A percentile compares a stretch with the other conserved stretches of the same genome.
Evolutionary conservation across 192 early-diverging fungal genomes (phyloP).

Genomic region (Entrophospora sp.): DNA sequence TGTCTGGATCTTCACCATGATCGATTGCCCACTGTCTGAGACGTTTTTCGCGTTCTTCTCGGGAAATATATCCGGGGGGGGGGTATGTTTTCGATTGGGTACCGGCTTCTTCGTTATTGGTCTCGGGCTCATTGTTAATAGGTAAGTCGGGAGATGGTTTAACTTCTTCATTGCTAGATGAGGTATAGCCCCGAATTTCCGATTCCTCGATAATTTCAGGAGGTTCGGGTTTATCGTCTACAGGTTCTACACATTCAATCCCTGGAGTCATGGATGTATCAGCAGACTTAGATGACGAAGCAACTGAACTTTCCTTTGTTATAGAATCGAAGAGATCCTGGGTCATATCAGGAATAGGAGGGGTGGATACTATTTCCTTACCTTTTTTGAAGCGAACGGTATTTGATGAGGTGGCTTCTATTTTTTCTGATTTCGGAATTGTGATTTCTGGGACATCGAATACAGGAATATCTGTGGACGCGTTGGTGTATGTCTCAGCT

Average conservation of each 20-base stretch:
- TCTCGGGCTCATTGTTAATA: no score
- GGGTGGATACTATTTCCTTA: conserved; percentile 2
- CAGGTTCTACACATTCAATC: no score
- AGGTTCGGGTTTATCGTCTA: no score
- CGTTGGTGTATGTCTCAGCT: not conserved
- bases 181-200: no score
- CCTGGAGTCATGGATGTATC: no score
- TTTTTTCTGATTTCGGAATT: not conserved
- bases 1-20: not conserved
- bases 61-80: not conserved
- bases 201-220: no score
- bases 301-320: no score
- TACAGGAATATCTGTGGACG: conserved; percentile 7
- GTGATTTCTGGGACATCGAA: not conserved
- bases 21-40: not conserved
- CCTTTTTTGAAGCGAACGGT: not conserved
- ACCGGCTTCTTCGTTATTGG: not conserved
- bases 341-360: not conserved
- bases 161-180: no score
- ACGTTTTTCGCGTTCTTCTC: not conserved
- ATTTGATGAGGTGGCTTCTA: not conserved
- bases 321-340: no score
- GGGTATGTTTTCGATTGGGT: not conserved
- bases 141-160: no score
- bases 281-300: no score